phyloP scores from a whole-genome alignment of 2,329 filamentous ascomycete species.

The Arachnomyces sp. region DNA sequence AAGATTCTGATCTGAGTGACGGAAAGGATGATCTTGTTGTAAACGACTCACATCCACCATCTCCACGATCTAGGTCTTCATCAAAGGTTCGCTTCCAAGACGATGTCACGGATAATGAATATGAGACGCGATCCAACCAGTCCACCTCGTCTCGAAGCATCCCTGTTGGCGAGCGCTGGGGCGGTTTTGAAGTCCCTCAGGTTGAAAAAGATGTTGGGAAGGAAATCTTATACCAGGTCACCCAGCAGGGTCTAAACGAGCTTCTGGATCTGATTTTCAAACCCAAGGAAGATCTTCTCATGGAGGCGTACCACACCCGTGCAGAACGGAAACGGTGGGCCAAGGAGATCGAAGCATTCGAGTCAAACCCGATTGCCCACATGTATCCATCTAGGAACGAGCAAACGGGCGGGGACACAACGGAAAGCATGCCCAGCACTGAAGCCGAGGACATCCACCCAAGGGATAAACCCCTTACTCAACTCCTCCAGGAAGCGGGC shows the following conservation, averaged over 20 bases:
- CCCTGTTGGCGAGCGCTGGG: conserved; percentile 60
- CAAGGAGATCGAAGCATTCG: conserved; percentile 33
- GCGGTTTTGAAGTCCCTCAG: conserved; percentile 68
- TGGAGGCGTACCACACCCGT: conserved; percentile 58
- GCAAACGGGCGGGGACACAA: conserved; percentile 6
- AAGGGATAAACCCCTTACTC: conserved; percentile 31
- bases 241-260: conserved; percentile 89
- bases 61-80: conserved; percentile 59
- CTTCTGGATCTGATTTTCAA: conserved; percentile 81
- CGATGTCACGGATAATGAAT: conserved; percentile 55
- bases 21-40: conserved; percentile 7
- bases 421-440: conserved; percentile 6
- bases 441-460: conserved; percentile 20
- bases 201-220: conserved; percentile 75
- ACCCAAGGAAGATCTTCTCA: conserved; percentile 64
- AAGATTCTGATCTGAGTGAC: conserved; percentile 21
- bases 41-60: conserved; percentile 32
- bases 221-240: conserved; percentile 84
- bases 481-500: conserved; percentile 35
- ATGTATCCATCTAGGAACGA: conserved; percentile 20
- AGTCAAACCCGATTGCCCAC: conserved; percentile 9
- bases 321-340: conserved; percentile 50
- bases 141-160: conserved; percentile 65
- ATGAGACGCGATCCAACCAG: conserved; percentile 61
- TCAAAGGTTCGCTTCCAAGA: conserved; percentile 73